Percentiles rank a stretch among this genome's conserved stretches.
Conservation (phyloP, 108 stramenopile species). For the Asterionellopsis glacialis region DNA sequence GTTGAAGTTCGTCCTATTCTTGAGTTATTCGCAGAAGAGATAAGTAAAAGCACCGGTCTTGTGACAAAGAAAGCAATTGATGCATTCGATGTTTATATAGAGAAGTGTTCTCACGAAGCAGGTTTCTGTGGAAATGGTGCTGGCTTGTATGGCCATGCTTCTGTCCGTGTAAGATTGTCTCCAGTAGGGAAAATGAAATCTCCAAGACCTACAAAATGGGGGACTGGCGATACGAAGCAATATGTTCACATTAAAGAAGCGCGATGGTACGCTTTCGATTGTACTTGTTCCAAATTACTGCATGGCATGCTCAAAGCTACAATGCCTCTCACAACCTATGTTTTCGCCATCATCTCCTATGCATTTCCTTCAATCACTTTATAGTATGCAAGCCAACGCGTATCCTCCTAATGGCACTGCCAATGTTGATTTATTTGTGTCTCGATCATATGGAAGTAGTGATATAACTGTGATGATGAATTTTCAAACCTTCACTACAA, state of each 20-base stretch:
- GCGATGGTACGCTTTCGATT: conserved; percentile 14
- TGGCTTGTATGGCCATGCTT: conserved; percentile 6
- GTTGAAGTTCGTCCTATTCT: conserved; percentile 8
- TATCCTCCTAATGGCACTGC: conserved; percentile 2
- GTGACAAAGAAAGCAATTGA: not conserved
- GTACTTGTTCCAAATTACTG: not conserved
- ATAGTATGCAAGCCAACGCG: conserved; percentile 23
- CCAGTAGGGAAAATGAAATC: not conserved
- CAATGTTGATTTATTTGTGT: conserved; percentile 15
- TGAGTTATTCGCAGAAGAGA: conserved; percentile 3
- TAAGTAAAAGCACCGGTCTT: not conserved
- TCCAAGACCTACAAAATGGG: not conserved
- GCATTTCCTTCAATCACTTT: not conserved
- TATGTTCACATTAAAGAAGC: conserved; percentile 8
- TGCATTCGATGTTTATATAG: conserved; percentile 5
- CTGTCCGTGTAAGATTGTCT: conserved; percentile 7
- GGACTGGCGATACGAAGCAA: not conserved
- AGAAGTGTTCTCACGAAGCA: conserved; percentile 6
- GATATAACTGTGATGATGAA: conserved; percentile 14
- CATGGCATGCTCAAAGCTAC: not conserved
- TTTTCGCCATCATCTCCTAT: no score
- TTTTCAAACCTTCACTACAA: conserved; percentile 11
- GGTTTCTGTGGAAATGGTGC: conserved; percentile 1
- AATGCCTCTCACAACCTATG: not conserved
- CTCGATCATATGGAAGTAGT: conserved; percentile 10